A percentile compares a stretch with the other conserved stretches of the same genome.
Conservation (phyloP, 495 filamentous ascomycete species). For the Terfezia boudieri region DNA sequence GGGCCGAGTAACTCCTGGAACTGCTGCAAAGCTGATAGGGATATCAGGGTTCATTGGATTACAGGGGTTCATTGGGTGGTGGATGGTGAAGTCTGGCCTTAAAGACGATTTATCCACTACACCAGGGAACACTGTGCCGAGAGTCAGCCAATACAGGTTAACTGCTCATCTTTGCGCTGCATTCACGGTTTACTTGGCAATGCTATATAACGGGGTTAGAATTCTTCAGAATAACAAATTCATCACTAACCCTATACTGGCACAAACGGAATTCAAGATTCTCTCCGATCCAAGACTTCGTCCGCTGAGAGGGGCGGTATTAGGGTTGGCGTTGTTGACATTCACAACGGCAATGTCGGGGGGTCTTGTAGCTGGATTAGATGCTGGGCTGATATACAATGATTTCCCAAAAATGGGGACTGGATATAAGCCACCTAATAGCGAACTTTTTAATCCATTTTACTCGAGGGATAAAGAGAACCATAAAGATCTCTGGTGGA, state of each 20-base stretch:
- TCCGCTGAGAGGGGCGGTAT: slow-evolving; percentile 49
- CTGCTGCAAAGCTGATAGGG: slow-evolving; percentile 54
- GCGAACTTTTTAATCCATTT: slow-evolving; percentile 62
- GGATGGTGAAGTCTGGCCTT: slow-evolving; percentile 95
- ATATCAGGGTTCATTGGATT: slow-evolving; percentile 81
- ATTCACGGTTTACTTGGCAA: slow-evolving; percentile 74
- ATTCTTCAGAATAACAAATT: slow-evolving; percentile 55
- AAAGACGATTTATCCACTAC: slow-evolving; percentile 77
- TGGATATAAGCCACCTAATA: slow-evolving; percentile 53
- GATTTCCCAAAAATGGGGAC: slow-evolving; percentile 90
- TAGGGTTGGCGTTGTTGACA: slow-evolving; percentile 49
- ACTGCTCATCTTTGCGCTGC: slow-evolving; percentile 74
- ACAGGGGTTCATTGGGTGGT: slow-evolving; percentile 92
- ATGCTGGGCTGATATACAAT: slow-evolving; percentile 94
- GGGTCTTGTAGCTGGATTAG: slow-evolving; percentile 77
- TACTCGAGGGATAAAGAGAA: slow-evolving; percentile 51
- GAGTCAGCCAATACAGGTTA: slow-evolving; percentile 84
- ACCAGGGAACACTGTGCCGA: slow-evolving; percentile 55
- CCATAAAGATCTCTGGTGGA: slow-evolving; percentile 63
- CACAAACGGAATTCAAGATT: slow-evolving; percentile 30
- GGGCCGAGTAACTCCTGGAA: slow-evolving; percentile 51
- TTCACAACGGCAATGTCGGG: slow-evolving; percentile 85
- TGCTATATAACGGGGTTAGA: slow-evolving; percentile 78
- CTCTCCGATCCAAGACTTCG: slow-evolving; percentile 44
- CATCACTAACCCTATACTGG: slow-evolving; percentile 34